Evolutionary conservation across 352 stramenopile species (phyloP), one percentile per base, ranked within the genome.

Genomic region (Phytophthora boehmeriae): DNA sequence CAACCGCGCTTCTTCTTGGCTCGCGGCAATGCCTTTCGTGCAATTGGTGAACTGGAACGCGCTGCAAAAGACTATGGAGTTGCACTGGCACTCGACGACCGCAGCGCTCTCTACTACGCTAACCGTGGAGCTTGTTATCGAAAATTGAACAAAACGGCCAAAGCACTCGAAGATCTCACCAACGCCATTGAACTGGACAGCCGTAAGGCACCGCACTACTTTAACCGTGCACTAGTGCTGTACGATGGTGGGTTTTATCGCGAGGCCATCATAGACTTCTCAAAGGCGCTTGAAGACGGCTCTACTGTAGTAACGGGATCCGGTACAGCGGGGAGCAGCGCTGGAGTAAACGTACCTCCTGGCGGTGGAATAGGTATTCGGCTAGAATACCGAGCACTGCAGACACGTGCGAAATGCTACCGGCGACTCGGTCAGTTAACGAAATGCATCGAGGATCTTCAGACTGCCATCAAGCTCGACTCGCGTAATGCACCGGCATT

Each of bases 1-100:
- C 85, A 93, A 49, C 67, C 85, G 36, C 76, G 85, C 4, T 93
- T 92, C 54, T 93, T 90, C 60, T 71, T 91, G 16, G 82, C 79
- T 28, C 64, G 85, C 1, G 85, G 80, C 3, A 93, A 93, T 59
- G 80, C 78, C 1, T 89, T 93, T 51, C 80, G 85, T 17, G 64
- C 83, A 0, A 78, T 93, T 43, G 87, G 83, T 55, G 81, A 92
- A 57, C 78, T 83, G 19, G 80, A 92, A 46, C 69, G 68, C 27
- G 85, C 85, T 0, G 79, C 68, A 19, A 73, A 73, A 45, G 85
- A 93, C 32, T 93, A 89, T 51, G 68, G 63, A 4, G 51, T 70
- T 8, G 80, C 85, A 0, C 82, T 93, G 32, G 53, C 64, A 9
- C 71, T 93, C 4, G 85, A 93, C 45, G 79, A 89, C 52, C 75